Base-by-base conservation (phyloP, 768 basidiomycete species). In the Pisolithus orientalis region DNA sequence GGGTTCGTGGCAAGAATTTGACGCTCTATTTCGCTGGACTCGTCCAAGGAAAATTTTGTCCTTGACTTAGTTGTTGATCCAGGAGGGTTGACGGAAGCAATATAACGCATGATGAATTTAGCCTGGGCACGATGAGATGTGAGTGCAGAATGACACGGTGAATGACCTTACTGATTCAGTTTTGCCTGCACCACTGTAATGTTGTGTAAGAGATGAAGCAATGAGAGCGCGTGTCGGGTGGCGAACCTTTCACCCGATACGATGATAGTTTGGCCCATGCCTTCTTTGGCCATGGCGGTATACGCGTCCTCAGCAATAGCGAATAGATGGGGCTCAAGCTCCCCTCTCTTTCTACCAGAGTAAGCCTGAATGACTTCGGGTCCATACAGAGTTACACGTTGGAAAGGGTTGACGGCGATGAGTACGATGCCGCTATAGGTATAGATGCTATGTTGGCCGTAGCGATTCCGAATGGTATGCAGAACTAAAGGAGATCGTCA, bases 1-100 rank as follows among this genome's bases (percentile, higher is more conserved):
- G 96, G 96, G 68, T 99, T 99, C n/a, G 95, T 97, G 28, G 96
- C 96, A 50, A 99, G 75, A 54, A 99, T 99, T 70, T 98, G 96
- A 46, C 86, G 83, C 67, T 99, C 96, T 57, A 94, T 93, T 70
- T 97, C 96, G 66, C 87, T 94, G 3, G 89, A 88, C 57, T 87
- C 92, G 63, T 89, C 93, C 46, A 89, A 68, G 10, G 87, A 84
- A 47, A 80, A 73, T 61, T 91, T 88, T 8, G 84, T 80, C 65
- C 78, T 88, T 4, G 75, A 65, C 68, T 84, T 83, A 51, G 77
- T 66, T 60, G 73, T 77, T 55, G 78, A 67, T 62, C 83, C 77
- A 29, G 85, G 77, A 56, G 94, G 93, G 58, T 98, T 96, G 43
- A 99, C 93, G 1, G 95, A 97, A 11, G 96, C 96, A 60, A 99